Evolutionary conservation across 495 filamentous ascomycete genomes (phyloP).

Genomic region (Cetradonia linearis): DNA sequence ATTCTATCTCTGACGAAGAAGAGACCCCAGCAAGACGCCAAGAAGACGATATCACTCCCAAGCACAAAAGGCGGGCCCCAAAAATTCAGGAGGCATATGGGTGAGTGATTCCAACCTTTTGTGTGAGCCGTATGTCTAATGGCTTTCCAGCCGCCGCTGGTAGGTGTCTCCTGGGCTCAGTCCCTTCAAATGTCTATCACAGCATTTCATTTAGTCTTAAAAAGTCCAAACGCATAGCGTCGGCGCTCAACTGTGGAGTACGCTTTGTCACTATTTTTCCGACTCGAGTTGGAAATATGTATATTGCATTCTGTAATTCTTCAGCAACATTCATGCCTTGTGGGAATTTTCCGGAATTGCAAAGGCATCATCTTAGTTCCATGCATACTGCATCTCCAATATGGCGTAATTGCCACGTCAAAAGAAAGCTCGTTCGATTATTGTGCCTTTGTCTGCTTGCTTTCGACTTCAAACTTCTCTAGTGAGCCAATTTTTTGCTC

Average conservation of each 20-base stretch:
- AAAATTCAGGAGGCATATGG: slow-evolving; percentile 25
- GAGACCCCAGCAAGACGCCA: slow-evolving; percentile 24
- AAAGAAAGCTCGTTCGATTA: slow-evolving; percentile 3
- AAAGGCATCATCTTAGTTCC: slow-evolving; percentile 8
- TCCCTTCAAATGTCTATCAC: slow-evolving; percentile 5
- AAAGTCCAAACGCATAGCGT: slow-evolving; percentile 12
- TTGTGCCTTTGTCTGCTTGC: slow-evolving; percentile 7
- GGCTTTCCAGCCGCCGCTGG: slow-evolving; percentile 25
- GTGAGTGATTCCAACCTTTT: slow-evolving; percentile 14
- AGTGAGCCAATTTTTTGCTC: neutral
- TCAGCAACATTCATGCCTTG: slow-evolving; percentile 1
- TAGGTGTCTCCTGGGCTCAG: slow-evolving; percentile 16
- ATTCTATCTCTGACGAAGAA: slow-evolving; percentile 20
- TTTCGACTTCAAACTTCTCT: slow-evolving; percentile 1
- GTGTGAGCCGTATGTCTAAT: slow-evolving; percentile 16
- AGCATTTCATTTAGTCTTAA: slow-evolving; percentile 12
- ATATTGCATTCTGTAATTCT: slow-evolving; percentile 6
- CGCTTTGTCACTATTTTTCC: neutral
- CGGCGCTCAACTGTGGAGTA: slow-evolving; percentile 1
- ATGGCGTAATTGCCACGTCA: slow-evolving; percentile 3
- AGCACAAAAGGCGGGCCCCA: slow-evolving; percentile 26
- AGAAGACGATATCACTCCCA: slow-evolving; percentile 24
- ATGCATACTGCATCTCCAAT: slow-evolving; percentile 14
- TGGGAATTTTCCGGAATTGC: neutral
- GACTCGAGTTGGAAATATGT: slow-evolving; percentile 9